These are phyloP conservation scores for Penicillium sp. DNA, from an alignment of 2,329 filamentous ascomycete genomes.

Conservation along the genomic window DNA sequence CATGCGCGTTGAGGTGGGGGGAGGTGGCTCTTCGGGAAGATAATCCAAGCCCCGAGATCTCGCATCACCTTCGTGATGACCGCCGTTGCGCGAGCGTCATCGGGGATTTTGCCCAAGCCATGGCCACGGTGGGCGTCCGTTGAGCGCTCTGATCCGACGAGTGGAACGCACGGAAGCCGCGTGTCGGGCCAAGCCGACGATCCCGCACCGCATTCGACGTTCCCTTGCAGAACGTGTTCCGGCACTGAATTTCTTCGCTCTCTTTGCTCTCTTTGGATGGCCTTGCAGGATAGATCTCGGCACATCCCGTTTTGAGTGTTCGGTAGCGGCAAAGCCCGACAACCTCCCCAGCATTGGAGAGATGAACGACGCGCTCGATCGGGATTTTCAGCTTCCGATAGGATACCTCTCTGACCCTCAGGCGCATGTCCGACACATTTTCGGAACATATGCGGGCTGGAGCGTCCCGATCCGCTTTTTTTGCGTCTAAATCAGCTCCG, in stretches of 20 bases:
- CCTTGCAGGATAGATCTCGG: background rate
- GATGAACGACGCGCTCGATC: background rate
- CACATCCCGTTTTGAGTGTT: background rate
- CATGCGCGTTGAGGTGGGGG: background rate
- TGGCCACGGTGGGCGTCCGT: background rate
- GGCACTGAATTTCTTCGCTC: background rate
- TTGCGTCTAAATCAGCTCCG: background rate
- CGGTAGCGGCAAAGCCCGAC: background rate
- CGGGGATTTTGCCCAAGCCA: background rate
- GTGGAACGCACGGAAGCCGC: constrained; percentile 1
- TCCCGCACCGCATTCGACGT: background rate
- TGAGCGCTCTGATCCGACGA: constrained; percentile 12
- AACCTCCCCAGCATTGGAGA: background rate
- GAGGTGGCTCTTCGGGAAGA: background rate
- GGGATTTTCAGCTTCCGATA: background rate
- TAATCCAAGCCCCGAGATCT: background rate
- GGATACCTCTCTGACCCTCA: background rate
- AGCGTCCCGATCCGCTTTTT: constrained; percentile 2
- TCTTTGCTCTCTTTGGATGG: background rate
- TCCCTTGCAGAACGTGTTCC: background rate
- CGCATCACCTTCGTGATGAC: background rate
- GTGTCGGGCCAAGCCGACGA: constrained; percentile 10
- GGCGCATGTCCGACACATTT: background rate
- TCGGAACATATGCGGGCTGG: background rate
- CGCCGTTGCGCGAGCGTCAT: background rate